phyloP scores from a whole-genome alignment of 2,329 filamentous ascomycete genomes.

The Penicillium polonicum region DNA sequence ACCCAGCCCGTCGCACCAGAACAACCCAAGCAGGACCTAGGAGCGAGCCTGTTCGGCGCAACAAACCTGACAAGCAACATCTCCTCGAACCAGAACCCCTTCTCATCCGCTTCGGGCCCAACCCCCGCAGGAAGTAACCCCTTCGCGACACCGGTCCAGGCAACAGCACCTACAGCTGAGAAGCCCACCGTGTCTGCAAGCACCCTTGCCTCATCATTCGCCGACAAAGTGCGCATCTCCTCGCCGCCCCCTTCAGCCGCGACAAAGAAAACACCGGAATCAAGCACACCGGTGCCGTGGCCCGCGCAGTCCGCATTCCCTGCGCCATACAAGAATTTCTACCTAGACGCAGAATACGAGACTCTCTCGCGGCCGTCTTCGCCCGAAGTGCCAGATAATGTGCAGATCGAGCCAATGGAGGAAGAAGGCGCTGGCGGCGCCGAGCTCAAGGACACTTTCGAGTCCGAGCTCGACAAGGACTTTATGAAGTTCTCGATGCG shows the following conservation, averaged over 20 bases:
- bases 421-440: constrained; percentile 33
- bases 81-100: constrained; percentile 53
- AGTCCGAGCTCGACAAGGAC: constrained; percentile 69
- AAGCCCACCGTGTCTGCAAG: constrained; percentile 43
- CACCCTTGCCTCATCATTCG: constrained; percentile 73
- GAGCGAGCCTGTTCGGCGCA: constrained; percentile 64
- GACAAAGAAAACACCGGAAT: constrained; percentile 33
- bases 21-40: constrained; percentile 41
- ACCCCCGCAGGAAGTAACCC: constrained; percentile 52
- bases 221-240: constrained; percentile 62
- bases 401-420: constrained; percentile 45
- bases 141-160: constrained; percentile 54
- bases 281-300: constrained; percentile 71
- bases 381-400: constrained; percentile 50
- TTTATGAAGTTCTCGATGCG: constrained; percentile 81
- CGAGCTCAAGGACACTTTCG: constrained; percentile 68
- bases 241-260: constrained; percentile 28
- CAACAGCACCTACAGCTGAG: constrained; percentile 37
- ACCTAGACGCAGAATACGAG: constrained; percentile 91
- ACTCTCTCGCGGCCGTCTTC: constrained; percentile 63
- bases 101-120: constrained; percentile 44
- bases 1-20: constrained; percentile 15
- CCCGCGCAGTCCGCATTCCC: constrained; percentile 66
- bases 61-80: constrained; percentile 38
- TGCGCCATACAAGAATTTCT: constrained; percentile 69